Percentiles rank a stretch among this genome's conserved stretches.
These are phyloP conservation scores for Bipolaris gigantea DNA, from an alignment of 2,329 filamentous ascomycete genomes.

Conservation along the genomic window DNA sequence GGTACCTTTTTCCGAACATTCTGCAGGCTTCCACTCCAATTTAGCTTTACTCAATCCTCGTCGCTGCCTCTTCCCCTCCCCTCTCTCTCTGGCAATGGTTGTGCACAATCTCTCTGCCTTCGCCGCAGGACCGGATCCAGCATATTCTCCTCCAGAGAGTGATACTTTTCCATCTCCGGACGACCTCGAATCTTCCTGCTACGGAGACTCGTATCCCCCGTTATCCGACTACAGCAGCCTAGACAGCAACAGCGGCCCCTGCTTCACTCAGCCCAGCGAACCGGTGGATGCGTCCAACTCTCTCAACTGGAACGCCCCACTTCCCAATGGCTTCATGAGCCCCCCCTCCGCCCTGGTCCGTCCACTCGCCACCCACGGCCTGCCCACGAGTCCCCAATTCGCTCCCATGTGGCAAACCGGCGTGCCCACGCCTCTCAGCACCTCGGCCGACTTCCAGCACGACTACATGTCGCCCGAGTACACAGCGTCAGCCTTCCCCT, in stretches of 20 bases:
- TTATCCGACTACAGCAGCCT: conserved; percentile 1
- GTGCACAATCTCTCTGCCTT: conserved; percentile 5
- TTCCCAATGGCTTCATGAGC: conserved; percentile 5
- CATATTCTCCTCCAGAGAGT: conserved; percentile 12
- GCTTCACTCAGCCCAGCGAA: conserved; percentile 1
- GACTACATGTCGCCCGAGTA: conserved; percentile 3
- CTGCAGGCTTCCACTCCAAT: not conserved
- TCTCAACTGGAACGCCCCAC: conserved; percentile 5
- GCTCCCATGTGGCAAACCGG: conserved; percentile 2
- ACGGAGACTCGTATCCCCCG: conserved; percentile 2
- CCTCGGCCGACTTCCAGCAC: conserved; percentile 4
- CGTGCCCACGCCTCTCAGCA: conserved; percentile 5
- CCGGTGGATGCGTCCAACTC: not conserved
- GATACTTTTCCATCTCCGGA: conserved; percentile 9
- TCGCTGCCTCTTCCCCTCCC: not conserved
- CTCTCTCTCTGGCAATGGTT: conserved; percentile 1
- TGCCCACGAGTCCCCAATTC: not conserved
- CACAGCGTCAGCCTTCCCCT: conserved; percentile 1
- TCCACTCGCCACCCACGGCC: not conserved
- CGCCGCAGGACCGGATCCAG: not conserved
- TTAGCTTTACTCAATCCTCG: too few relatives aligned
- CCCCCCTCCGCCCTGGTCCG: not conserved
- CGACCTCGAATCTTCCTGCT: conserved; percentile 7
- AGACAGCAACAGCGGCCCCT: not conserved
- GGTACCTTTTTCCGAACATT: not conserved